These are phyloP conservation scores for Agrocybe pediades DNA, from an alignment of 768 basidiomycete genomes.

Conservation along the genomic window DNA sequence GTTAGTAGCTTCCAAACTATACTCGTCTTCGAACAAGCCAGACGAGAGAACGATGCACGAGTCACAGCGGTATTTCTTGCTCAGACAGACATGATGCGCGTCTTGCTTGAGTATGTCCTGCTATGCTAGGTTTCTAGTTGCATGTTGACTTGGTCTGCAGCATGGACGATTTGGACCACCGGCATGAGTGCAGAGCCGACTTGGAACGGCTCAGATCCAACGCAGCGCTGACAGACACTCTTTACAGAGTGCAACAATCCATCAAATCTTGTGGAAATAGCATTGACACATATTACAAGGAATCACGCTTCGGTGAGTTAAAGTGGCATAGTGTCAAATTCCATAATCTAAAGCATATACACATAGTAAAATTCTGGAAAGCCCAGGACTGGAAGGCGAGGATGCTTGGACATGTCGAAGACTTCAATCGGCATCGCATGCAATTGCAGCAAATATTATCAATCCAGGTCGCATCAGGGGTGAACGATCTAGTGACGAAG, in stretches of 20 bases:
- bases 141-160: neutral
- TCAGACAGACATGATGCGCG: constrained; percentile 20
- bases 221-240: constrained; percentile 6
- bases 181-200: neutral
- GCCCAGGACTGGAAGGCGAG: constrained; percentile 22
- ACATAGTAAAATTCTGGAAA: constrained; percentile 20
- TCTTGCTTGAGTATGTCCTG: constrained; percentile 14
- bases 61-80: constrained; percentile 15
- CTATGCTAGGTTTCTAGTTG: neutral
- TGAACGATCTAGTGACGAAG: constrained; percentile 14
- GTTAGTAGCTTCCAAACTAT: constrained; percentile 17
- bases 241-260: constrained; percentile 10
- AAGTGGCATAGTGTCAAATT: too few relatives aligned
- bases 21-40: constrained; percentile 16
- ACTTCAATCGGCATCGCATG: constrained; percentile 15
- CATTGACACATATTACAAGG: constrained; percentile 25
- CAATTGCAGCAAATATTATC: constrained; percentile 15
- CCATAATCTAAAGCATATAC: neutral
- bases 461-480: constrained; percentile 12
- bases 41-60: constrained; percentile 18
- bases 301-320: constrained; percentile 17
- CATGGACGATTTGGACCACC: neutral
- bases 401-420: constrained; percentile 14
- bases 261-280: constrained; percentile 22
- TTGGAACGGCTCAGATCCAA: neutral